Conservation (phyloP, 2,329 filamentous ascomycete genomes). For the Ophiostoma himal-ulmi region DNA sequence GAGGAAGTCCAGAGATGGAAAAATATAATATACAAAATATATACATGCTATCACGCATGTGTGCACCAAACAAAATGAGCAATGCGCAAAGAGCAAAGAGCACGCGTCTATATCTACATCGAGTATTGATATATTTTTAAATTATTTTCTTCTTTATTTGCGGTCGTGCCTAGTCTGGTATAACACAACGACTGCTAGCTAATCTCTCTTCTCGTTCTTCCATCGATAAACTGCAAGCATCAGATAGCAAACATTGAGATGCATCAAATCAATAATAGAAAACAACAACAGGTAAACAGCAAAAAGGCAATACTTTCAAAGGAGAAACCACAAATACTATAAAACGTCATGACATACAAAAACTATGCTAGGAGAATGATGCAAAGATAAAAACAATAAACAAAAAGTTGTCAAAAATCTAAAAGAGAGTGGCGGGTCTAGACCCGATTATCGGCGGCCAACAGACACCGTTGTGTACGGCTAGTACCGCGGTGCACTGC, state of each 20-base stretch:
- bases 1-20: neutral
- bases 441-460: neutral
- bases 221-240: neutral
- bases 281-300: neutral
- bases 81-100: too few species aligned
- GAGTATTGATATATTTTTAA: neutral
- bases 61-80: too few species aligned
- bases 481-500: slow-evolving; percentile 22
- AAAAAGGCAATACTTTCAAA: neutral
- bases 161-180: neutral
- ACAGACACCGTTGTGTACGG: neutral
- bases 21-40: neutral
- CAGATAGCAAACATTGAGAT: neutral
- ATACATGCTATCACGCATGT: too few species aligned
- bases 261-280: neutral
- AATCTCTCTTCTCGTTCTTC: neutral
- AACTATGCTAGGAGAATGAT: slow-evolving; percentile 11
- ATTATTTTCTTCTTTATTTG: neutral
- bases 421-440: neutral
- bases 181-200: neutral
- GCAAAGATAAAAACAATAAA: neutral
- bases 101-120: too few species aligned
- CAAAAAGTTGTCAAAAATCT: neutral
- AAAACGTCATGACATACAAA: slow-evolving; percentile 2
- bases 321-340: neutral